Evolutionary conservation across 352 stramenopile species (phyloP), one percentile per base, ranked within the genome.

Genomic region (Blastocystis sp.): DNA sequence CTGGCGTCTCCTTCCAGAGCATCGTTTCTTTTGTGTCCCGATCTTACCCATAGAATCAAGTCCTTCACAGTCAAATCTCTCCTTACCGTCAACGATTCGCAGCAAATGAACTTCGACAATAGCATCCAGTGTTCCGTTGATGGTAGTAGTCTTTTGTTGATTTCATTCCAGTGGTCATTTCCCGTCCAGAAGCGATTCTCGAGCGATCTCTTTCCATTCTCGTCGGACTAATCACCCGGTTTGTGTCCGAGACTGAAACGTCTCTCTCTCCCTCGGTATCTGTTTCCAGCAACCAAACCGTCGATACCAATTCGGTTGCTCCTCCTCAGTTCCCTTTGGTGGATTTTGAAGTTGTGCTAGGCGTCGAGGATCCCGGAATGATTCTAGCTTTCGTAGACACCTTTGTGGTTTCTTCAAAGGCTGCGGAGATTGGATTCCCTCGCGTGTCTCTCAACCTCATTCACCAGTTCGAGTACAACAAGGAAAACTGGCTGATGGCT

Each of bases 121-220:
- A 14, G 18, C 3, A 18, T 59, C 7, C 51, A 59, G 11, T 59
- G 51, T 14, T 32, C 51, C n/a, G 32, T 59, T 32, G 32, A 59
- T 59, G 51, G 51, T 59, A 32, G 3, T 3, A 59, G n/a, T 59
- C 32, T 14, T 59, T 18, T 6, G 32, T 32, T 59, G 3, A 16
- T 11, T 32, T 59, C 2, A 59, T 59, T 59, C 32, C 7, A 59
- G 51, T 27, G 32, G 18, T 59, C 32, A 59, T 59, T 27, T 32
- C n/a, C 32, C 51, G 32, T 59, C 51, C 51, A 14, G 51, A 59
- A 59, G 32, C 32, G 3, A 27, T 59, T 27, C 51, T 75, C 21
- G 63, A 75, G 24, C 40, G 48, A 53, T 49, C 63, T 18, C 32
- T 75, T 75, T 49, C 42, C 40, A 51, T 51, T 75, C n/a, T 75